These are phyloP conservation scores for Canavalia gladiata DNA, from an alignment of 306 rosid species.

Conservation along the genomic window DNA sequence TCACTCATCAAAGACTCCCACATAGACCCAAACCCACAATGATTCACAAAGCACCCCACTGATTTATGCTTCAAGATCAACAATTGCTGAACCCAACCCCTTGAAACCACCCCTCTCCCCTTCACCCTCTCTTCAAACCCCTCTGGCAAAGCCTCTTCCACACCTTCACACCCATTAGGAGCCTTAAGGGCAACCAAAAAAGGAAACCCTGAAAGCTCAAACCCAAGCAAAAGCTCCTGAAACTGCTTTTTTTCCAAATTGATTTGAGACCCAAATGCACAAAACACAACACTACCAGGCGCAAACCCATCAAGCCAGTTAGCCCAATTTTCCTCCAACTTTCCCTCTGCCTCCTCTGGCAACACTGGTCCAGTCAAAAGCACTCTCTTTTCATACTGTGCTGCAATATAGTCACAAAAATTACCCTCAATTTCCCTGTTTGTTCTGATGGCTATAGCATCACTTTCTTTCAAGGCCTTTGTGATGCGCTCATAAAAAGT, in stretches of 20 bases:
- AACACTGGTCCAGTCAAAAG: constrained; percentile 61
- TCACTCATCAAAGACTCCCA: constrained; percentile 75
- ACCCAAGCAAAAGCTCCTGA: constrained; percentile 64
- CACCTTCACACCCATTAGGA: constrained; percentile 51
- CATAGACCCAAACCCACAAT: constrained; percentile 82
- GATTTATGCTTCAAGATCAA: constrained; percentile 57
- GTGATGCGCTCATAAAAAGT: constrained; percentile 50
- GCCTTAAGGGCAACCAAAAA: constrained; percentile 64
- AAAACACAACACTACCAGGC: constrained; percentile 51
- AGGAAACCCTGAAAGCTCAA: constrained; percentile 62
- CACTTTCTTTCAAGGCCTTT: constrained; percentile 45
- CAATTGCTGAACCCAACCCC: constrained; percentile 75
- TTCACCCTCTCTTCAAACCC: constrained; percentile 67
- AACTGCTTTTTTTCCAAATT: constrained; percentile 57
- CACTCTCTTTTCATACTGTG: constrained; percentile 46
- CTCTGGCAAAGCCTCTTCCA: constrained; percentile 63
- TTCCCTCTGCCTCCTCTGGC: background rate
- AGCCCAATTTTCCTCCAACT: constrained; percentile 45
- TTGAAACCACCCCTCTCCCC: constrained; percentile 61
- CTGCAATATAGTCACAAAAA: constrained; percentile 56
- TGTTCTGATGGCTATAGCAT: constrained; percentile 63
- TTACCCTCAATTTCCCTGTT: constrained; percentile 59
- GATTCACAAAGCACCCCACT: constrained; percentile 76
- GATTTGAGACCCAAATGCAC: constrained; percentile 71
- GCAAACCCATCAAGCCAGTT: constrained; percentile 56